Base-by-base conservation (phyloP, 2,329 filamentous ascomycete genomes). In the Ophiocordyceps sinensis region DNA sequence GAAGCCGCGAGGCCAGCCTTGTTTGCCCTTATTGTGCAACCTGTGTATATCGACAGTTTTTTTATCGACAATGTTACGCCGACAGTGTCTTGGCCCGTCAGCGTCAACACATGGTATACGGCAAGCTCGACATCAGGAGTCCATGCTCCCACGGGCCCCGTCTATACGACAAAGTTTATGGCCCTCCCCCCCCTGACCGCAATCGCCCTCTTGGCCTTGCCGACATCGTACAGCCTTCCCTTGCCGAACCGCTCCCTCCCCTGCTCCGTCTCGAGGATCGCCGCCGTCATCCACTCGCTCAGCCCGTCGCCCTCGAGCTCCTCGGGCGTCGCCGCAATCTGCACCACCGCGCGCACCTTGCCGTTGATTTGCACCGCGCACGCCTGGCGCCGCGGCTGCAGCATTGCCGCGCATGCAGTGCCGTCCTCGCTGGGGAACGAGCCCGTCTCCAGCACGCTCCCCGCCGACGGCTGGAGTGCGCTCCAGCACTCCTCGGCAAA, bases 101-200 rank as follows among this genome's bases (percentile, higher is more conserved):
- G n/a, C n/a, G n/a, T n/a, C n/a, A n/a, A n/a, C n/a, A n/a, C n/a
- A n/a, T n/a, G n/a, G n/a, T n/a, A n/a, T n/a, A n/a, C n/a, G n/a
- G n/a, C n/a, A n/a, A n/a, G n/a, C n/a, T n/a, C n/a, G n/a, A n/a
- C n/a, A n/a, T n/a, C n/a, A n/a, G n/a, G n/a, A n/a, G n/a, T n/a
- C n/a, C n/a, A n/a, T n/a, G n/a, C n/a, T n/a, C n/a, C n/a, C n/a
- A n/a, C n/a, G n/a, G n/a, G n/a, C n/a, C n/a, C n/a, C n/a, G n/a
- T n/a, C n/a, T n/a, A n/a, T n/a, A n/a, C n/a, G n/a, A 91, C 77
- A 67, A 88, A 82, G 61, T 88, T 93, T 26, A 89, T 71, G 39
- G 84, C 66, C 56, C 70, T 78, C 12, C 82, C 83, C 2, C 70
- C 72, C 43, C 68, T 68, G 12, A 84, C 77, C 12, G 85, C 69